Evolutionary conservation across 148 eudicot genomes (phyloP).

Genomic region (Mesembryanthemum crystallinum): DNA sequence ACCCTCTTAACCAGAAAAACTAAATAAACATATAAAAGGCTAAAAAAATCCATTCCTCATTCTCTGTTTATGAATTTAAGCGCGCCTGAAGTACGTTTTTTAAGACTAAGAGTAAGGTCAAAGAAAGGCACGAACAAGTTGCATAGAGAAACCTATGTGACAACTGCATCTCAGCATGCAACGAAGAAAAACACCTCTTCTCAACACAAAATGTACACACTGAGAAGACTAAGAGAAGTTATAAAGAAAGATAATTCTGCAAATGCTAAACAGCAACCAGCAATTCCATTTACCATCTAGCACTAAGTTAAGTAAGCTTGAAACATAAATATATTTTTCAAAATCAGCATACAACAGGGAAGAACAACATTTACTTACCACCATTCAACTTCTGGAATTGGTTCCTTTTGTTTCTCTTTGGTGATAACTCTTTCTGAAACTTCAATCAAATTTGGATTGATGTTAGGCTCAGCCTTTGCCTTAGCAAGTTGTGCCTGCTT

Average conservation of each 20-base stretch:
- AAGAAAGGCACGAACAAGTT: neutral
- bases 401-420: conserved; percentile 78
- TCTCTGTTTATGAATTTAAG: too few relatives aligned
- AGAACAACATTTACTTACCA: conserved; percentile 54
- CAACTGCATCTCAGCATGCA: neutral
- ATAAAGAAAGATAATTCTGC: neutral
- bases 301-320: neutral
- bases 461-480: conserved; percentile 94
- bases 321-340: neutral
- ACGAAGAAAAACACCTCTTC: neutral
- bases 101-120: too few relatives aligned
- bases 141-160: neutral
- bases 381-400: conserved; percentile 95
- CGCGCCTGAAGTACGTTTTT: too few relatives aligned
- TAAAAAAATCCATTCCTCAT: too few relatives aligned
- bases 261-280: neutral
- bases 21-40: too few relatives aligned
- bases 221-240: neutral
- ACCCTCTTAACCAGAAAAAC: too few relatives aligned
- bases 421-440: conserved; percentile 76
- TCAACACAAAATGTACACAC: neutral
- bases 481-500: conserved; percentile 95
- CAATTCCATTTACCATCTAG: neutral
- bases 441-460: conserved; percentile 95
- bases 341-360: neutral